phyloP scores from a whole-genome alignment of 768 basidiomycete genomes.

The Goffeauzyma gilvescens region DNA sequence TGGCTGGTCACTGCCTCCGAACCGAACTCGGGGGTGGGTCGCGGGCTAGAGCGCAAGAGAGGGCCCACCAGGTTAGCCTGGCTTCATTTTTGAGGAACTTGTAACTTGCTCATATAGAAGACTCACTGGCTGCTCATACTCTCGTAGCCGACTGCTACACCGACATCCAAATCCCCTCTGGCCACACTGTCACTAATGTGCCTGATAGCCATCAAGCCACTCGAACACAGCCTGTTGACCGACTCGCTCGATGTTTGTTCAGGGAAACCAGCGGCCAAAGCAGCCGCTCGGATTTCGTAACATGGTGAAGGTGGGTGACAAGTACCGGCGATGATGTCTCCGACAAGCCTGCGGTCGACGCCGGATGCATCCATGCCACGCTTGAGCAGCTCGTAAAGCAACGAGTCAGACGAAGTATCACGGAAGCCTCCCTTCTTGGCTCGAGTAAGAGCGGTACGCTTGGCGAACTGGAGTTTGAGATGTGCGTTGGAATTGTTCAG shows the following conservation, averaged over 20 bases:
- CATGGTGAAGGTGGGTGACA: conserved; percentile 37
- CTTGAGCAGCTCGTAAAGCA: conserved; percentile 36
- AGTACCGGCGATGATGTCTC: conserved; percentile 56
- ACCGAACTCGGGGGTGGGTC: conserved; percentile 9
- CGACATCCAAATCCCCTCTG: conserved; percentile 59
- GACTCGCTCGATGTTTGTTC: conserved; percentile 55
- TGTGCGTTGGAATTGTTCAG: too few species aligned
- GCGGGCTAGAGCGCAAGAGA: conserved; percentile 1
- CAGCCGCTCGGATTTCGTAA: conserved; percentile 55
- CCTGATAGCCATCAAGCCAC: conserved; percentile 54
- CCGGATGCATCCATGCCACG: conserved; percentile 39
- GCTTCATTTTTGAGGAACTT: too few species aligned
- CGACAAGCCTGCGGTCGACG: conserved; percentile 47
- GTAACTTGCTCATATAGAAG: too few species aligned
- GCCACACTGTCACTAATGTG: conserved; percentile 57
- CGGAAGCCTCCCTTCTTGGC: conserved; percentile 57
- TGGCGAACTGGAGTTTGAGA: conserved; percentile 5
- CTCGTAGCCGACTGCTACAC: conserved; percentile 35
- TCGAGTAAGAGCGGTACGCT: conserved; percentile 14
- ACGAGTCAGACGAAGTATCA: conserved; percentile 40
- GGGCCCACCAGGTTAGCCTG: background rate
- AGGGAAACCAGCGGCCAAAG: conserved; percentile 62
- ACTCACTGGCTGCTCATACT: conserved; percentile 19
- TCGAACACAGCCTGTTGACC: conserved; percentile 61
- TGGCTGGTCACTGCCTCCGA: conserved; percentile 20